Evolutionary conservation across 1,284 basidiomycete genomes (phyloP), one percentile per base, ranked within the genome.

Genomic region (Papiliotrema nemorosa): DNA sequence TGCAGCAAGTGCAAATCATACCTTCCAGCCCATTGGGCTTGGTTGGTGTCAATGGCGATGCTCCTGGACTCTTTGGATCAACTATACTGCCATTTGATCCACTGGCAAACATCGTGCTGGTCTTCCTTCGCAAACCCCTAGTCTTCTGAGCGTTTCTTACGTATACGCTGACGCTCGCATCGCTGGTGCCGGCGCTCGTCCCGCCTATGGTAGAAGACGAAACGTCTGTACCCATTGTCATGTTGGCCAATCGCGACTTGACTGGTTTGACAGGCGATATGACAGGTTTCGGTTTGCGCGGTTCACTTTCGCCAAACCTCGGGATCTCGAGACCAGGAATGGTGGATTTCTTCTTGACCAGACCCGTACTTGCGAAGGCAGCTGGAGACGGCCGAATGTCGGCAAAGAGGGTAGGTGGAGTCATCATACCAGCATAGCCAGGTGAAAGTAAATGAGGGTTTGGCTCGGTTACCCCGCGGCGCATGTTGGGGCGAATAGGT

Each of bases 261-360:
- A 44, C 16, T 6, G 47, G 39, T 29, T 49, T 16, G 13, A 20
- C 18, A 5, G 26, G 33, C 13, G 24, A 33, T 3, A 31, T 12
- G 5, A 14, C 20, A 25, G 22, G 22, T 27, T 20, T 2, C 21
- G 34, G 3, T 29, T 44, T 44, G 12, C 48, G 43, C 3, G 60
- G 60, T 38, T 58, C 60, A 33, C 60, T 52, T 14, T 54, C 47
- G 9, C 59, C 62, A 49, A 72, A 70, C 16, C 52, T 58, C 1
- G 70, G 68, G 4, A 70, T 57, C 34, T 59, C 59, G 0, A 62
- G 39, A 2, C 61, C 55, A 12, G 54, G 45, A 4, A 59, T 52
- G 1, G 58, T 62, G 3, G 69, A 69, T 27, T 63, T 63, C 53
- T 75, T 75, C 60, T 73, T 73, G 34, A 72, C 60, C 20, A 75